A percentile compares a stretch with the other conserved stretches of the same genome.
phyloP scores from a whole-genome alignment of 306 rosid species.

The Echinosophora koreensis region DNA sequence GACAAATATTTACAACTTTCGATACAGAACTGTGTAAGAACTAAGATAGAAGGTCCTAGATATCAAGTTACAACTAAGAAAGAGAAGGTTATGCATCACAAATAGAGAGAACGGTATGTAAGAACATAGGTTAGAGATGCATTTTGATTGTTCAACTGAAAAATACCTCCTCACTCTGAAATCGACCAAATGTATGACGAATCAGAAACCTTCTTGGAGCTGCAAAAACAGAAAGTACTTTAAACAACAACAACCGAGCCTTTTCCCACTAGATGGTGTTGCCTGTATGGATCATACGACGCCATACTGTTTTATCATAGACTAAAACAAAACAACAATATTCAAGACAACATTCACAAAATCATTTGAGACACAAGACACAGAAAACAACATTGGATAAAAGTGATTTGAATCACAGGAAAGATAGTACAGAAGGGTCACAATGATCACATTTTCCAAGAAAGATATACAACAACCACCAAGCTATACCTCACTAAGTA shows the following conservation, averaged over 20 bases:
- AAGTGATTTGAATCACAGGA: conserved; percentile 19
- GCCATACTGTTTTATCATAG: too few species aligned
- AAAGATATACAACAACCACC: conserved; percentile 19
- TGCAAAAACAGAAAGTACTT: conserved; percentile 46
- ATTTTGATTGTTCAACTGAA: conserved; percentile 36
- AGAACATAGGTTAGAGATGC: conserved; percentile 21
- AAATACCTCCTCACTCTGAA: conserved; percentile 87
- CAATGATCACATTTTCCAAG: conserved; percentile 24
- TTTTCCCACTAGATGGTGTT: too few species aligned
- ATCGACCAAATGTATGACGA: conserved; percentile 85
- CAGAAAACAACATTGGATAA: conserved; percentile 1
- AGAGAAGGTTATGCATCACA: conserved; percentile 27
- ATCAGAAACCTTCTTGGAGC: conserved; percentile 91
- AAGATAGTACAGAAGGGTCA: background rate
- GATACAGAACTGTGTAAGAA: conserved; percentile 4
- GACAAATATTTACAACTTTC: conserved; percentile 22
- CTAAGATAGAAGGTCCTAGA: conserved; percentile 11
- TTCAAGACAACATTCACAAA: conserved; percentile 17
- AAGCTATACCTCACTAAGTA: conserved; percentile 2
- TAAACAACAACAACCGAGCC: background rate
- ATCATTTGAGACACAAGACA: conserved; percentile 3
- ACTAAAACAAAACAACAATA: conserved; percentile 28
- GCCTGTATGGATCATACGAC: too few species aligned
- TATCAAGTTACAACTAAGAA: conserved; percentile 36
- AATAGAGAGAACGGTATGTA: conserved; percentile 12